Evolutionary conservation across 2,329 filamentous ascomycete genomes (phyloP), one percentile per base, ranked within the genome.

Genomic region (Botrytis tulipae): DNA sequence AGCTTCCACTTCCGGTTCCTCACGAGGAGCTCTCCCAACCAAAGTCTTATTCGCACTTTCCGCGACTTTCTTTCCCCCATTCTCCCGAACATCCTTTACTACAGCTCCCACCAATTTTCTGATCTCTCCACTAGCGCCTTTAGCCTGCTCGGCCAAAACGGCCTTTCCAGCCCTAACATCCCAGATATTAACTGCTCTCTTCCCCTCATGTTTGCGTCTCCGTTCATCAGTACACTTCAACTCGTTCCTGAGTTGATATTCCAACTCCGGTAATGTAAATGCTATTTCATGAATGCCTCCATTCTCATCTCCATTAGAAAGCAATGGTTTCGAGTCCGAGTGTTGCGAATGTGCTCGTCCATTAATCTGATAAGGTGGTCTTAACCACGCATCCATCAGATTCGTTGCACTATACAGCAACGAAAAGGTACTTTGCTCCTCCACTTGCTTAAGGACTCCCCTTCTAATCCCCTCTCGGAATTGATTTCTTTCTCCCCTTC

Each of bases 181-280:
- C 70, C 70, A 72, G 35, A 72, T 72, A 44, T 72, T 72, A 2
- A 72, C 61, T 37, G 70, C 70, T 1, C 70, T 29, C 32, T 44
- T 54, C 18, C 35, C 37, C 29, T 72, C 70, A 66, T 72, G 70
- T 35, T 72, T 72, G 35, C 61, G 44, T 44, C 48, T 66, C 14
- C 70, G 40, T 35, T 72, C 70, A 14, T 66, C 70, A 5, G 44
- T 67, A 35, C 70, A 72, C 14, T 54, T 35, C 46, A 72, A 42
- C 35, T 66, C 44, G n/a, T 72, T 65, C 29, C 25, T 29, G 4
- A 72, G 37, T 37, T 72, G 70, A 29, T 66, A 40, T 46, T 72
- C 57, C 46, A 72, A 40, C n/a, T 72, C 60, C 29, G 44, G 35
- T 29, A 46, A 59, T 1, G 70, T 72, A 22, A 70, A 40, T 44